Percentiles rank a stretch among this genome's conserved stretches.
phyloP scores from a whole-genome alignment of 495 filamentous ascomycete species.

The Xylaria acuta region DNA sequence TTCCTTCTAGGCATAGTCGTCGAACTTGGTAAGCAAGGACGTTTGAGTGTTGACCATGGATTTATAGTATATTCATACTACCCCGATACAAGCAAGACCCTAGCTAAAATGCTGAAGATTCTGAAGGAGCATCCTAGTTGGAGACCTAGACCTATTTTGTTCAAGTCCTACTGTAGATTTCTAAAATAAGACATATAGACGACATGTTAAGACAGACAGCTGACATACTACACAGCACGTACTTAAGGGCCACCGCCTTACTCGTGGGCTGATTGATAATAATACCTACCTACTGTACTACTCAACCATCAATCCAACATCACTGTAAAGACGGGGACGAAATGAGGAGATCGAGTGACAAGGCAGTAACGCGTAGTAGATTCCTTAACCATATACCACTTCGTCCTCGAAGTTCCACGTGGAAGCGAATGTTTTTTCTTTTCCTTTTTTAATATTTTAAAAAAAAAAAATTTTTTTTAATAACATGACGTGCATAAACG shows the following conservation, averaged over 20 bases:
- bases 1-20: background rate
- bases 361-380: background rate
- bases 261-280: background rate
- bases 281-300: background rate
- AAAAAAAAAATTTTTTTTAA: no score
- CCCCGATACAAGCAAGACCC: background rate
- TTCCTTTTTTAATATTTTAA: no score
- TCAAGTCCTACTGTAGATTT: background rate
- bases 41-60: background rate
- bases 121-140: background rate
- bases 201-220: background rate
- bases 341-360: background rate
- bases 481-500: background rate
- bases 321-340: background rate
- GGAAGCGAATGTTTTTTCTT: background rate
- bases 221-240: background rate
- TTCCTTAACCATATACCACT: background rate
- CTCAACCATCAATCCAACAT: background rate
- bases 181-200: constrained; percentile 17
- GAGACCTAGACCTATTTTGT: background rate
- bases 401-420: background rate
- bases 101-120: background rate
- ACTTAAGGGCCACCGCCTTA: background rate
- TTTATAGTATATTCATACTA: background rate
- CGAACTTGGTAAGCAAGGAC: background rate